Percentiles rank a stretch among this genome's conserved stretches.
Evolutionary conservation across 148 eudicot genomes (phyloP).

Genomic region (Vaccinium corymbosum): DNA sequence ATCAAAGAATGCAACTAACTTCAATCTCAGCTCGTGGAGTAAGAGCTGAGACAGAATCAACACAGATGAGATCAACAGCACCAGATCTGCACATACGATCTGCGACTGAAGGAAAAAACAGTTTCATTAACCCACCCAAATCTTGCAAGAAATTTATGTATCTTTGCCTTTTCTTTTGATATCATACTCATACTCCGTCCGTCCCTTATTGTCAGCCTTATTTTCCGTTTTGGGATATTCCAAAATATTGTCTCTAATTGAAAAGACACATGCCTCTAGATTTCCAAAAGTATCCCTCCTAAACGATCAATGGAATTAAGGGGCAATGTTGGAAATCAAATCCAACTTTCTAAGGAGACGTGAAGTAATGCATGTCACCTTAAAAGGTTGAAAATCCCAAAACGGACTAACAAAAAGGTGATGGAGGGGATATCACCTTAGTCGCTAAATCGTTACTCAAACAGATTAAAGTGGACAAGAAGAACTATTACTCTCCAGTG

Average conservation of each 20-base stretch:
- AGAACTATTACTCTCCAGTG: conserved; percentile 76
- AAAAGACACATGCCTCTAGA: neutral
- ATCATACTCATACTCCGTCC: neutral
- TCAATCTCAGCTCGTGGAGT: conserved; percentile 98
- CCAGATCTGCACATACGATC: conserved; percentile 99
- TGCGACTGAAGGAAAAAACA: conserved; percentile 57
- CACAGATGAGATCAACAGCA: conserved; percentile 88
- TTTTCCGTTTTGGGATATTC: neutral
- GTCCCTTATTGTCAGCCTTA: neutral
- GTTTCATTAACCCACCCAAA: neutral
- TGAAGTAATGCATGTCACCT: neutral
- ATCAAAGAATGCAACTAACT: conserved; percentile 34
- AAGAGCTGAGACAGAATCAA: conserved; percentile 97
- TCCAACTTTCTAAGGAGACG: neutral
- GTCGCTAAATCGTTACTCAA: conserved; percentile 9
- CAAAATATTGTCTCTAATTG: neutral
- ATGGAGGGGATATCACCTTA: neutral
- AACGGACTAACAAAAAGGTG: neutral
- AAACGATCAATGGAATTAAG: neutral
- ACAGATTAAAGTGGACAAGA: conserved; percentile 14
- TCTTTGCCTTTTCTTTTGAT: neutral
- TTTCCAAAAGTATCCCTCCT: neutral
- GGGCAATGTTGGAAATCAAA: neutral
- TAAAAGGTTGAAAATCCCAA: neutral
- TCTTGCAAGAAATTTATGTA: neutral